phyloP scores from a whole-genome alignment of 1,284 basidiomycete species.

The Ustilago hordei region DNA sequence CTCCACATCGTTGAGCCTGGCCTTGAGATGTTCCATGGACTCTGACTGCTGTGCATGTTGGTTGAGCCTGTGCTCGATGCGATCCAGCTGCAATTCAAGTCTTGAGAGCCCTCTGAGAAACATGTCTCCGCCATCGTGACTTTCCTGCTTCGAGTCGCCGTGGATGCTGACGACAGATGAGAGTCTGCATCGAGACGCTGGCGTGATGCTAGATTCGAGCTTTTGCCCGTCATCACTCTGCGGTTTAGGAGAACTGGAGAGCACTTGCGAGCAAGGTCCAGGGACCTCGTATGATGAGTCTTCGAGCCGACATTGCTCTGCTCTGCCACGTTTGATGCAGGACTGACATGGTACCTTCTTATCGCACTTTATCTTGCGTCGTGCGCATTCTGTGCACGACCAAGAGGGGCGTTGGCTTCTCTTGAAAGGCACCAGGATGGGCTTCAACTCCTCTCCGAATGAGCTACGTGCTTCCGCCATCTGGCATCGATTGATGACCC shows the following conservation, averaged over 20 bases:
- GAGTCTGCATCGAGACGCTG: constrained; percentile 14
- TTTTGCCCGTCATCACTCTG: constrained; percentile 7
- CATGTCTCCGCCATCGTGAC: constrained; percentile 10
- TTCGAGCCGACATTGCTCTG: constrained; percentile 46
- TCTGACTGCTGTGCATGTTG: constrained; percentile 22
- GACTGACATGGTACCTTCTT: constrained; percentile 57
- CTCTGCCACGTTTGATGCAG: constrained; percentile 50
- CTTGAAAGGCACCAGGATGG: constrained; percentile 35
- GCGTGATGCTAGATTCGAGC: constrained; percentile 1
- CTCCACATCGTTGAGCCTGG: constrained; percentile 39
- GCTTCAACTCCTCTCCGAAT: constrained; percentile 12
- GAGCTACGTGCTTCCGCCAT: constrained; percentile 16
- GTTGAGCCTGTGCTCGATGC: constrained; percentile 36
- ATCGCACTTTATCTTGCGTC: constrained; percentile 58
- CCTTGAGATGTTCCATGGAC: constrained; percentile 36
- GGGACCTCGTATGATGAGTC: constrained; percentile 17
- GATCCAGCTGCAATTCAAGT: constrained; percentile 38
- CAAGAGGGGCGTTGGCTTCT: constrained; percentile 49
- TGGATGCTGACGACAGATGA: constrained; percentile 12
- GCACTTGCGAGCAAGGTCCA: constrained; percentile 18
- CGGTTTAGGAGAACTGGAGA: constrained; percentile 12
- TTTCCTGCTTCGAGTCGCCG: neutral
- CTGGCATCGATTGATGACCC: constrained; percentile 6
- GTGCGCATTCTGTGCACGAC: constrained; percentile 59
- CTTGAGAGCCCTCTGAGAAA: constrained; percentile 26